Percentiles rank a stretch among this genome's conserved stretches.
Conservation (phyloP, 805 yeast genomes). For the Cyberlindnera mrakii region DNA sequence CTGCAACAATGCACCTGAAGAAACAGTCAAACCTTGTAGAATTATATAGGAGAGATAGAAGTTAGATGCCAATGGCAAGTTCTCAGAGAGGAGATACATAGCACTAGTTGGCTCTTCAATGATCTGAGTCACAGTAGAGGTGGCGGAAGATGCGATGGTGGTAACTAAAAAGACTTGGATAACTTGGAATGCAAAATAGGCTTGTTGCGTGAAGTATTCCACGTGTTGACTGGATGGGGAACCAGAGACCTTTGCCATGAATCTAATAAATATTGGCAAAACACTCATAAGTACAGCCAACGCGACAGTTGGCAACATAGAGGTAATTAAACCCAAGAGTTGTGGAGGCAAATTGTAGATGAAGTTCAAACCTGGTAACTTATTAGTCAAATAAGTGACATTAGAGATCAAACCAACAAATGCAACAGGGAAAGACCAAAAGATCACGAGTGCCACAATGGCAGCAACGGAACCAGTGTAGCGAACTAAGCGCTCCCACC, state of each 20-base stretch:
- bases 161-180: constrained; percentile 68
- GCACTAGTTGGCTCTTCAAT: constrained; percentile 52
- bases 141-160: constrained; percentile 65
- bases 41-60: constrained; percentile 64
- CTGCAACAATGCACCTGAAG: constrained; percentile 64
- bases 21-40: constrained; percentile 60
- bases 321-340: constrained; percentile 59
- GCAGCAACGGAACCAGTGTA: constrained; percentile 44
- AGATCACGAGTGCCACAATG: constrained; percentile 47
- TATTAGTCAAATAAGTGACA: constrained; percentile 53
- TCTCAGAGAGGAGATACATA: constrained; percentile 54
- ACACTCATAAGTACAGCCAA: constrained; percentile 61
- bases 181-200: constrained; percentile 65
- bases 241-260: constrained; percentile 57
- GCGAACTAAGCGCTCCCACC: constrained; percentile 72
- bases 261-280: constrained; percentile 59
- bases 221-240: constrained; percentile 48
- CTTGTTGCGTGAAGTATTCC: constrained; percentile 59
- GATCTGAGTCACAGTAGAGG: constrained; percentile 60
- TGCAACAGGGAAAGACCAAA: constrained; percentile 78
- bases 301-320: constrained; percentile 61
- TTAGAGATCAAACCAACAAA: constrained; percentile 73
- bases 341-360: constrained; percentile 48
- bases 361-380: constrained; percentile 47
- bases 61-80: constrained; percentile 68